Evolutionary conservation across 192 early-diverging fungal species (phyloP), one percentile per base, ranked within the genome.

Genomic region (Gaertneriomyces sp.): DNA sequence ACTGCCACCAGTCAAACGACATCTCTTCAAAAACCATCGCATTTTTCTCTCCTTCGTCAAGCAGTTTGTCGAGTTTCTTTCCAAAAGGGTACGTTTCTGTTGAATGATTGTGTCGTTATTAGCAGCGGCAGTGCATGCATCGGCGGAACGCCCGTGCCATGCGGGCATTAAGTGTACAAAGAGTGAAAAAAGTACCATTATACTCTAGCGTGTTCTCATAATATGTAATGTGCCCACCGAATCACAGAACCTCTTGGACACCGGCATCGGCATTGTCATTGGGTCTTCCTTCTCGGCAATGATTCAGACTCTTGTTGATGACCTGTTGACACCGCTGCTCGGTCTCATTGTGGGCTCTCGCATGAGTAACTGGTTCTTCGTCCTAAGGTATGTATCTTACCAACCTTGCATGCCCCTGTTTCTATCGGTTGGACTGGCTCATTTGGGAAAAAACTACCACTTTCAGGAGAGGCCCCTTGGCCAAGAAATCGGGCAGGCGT

Each of bases 251-350:
- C 47, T 69, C 14, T 14, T 69, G 41, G 68, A 69, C 16, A 69
- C 68, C 7, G 61, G 62, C n/a, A 25, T 69, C n/a, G 68, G 62
- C 53, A 12, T 69, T 38, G 46, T 69, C 63, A 64, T 69, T 64
- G 68, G 68, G n/a, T 7, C 14, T 7, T 42, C 68, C 9, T 69
- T 69, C 54, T n/a, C 66, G 25, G 38, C n/a, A 19, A 42, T 62
- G 25, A 47, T 69, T n/a, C 68, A 64, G 14, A 52, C 16, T 7
- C 25, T 69, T 40, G 68, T 69, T 1, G 61, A 69, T 46, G 68
- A 69, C 45, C 12, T 69, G 12, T 20, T 69, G 11, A 45, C 61
- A 42, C 68, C 68, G 19, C 51, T 42, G 42, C 33, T 69, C 41
- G 57, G 45, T 66, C 58, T 68, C 49, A 10, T 68, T 64, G 51